A percentile compares a stretch with the other conserved stretches of the same genome.
Evolutionary conservation across 1,139 yeast genomes (phyloP).

Genomic region (Arxiozyma heterogenica): DNA sequence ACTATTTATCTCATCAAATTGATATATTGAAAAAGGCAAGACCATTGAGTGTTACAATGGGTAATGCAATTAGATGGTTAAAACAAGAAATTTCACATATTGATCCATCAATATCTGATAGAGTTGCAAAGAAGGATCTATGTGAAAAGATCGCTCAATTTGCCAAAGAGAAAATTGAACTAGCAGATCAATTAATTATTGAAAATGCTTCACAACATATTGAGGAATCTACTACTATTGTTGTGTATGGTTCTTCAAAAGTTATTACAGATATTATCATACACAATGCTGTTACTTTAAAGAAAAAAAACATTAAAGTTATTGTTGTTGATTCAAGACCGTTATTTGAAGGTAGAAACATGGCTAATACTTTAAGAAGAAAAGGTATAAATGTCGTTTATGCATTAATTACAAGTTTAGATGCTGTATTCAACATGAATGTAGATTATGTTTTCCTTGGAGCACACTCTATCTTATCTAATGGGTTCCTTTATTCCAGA

Average conservation of each 20-base stretch:
- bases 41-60: constrained; percentile 91
- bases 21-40: constrained; percentile 87
- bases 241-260: constrained; percentile 83
- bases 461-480: constrained; percentile 94
- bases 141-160: constrained; percentile 67
- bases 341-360: constrained; percentile 79
- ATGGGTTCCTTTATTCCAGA: constrained; percentile 85
- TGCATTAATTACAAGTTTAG: constrained; percentile 68
- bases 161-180: constrained; percentile 74
- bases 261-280: constrained; percentile 71
- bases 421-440: constrained; percentile 74
- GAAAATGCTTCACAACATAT: constrained; percentile 76
- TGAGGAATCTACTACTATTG: constrained; percentile 63
- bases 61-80: constrained; percentile 94
- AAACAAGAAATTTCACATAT: constrained; percentile 84
- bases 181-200: constrained; percentile 76
- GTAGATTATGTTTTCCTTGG: constrained; percentile 90
- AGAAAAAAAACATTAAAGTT: constrained; percentile 62
- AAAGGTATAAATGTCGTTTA: constrained; percentile 60
- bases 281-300: constrained; percentile 54
- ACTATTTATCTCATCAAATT: constrained; percentile 86
- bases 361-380: constrained; percentile 54
- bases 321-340: constrained; percentile 94
- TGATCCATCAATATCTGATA: constrained; percentile 45
- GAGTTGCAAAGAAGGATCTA: constrained; percentile 60